phyloP scores from a whole-genome alignment of 2,329 filamentous ascomycete genomes.

The Aureobasidium melanogenum region DNA sequence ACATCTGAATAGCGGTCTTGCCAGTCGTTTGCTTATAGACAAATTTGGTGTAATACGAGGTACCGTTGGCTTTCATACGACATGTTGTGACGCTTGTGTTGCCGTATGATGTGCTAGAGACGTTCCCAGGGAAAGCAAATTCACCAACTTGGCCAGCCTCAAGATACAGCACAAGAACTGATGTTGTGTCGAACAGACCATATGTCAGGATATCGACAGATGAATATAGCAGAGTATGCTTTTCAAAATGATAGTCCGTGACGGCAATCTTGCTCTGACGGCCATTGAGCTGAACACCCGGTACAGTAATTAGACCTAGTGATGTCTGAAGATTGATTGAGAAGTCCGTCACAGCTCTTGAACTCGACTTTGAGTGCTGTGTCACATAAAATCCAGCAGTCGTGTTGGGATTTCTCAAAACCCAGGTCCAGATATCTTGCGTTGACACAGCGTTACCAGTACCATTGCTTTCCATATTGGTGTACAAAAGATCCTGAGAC shows the following conservation, averaged over 20 bases:
- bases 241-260: conserved; percentile 50
- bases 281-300: conserved; percentile 50
- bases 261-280: conserved; percentile 55
- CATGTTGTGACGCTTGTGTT: conserved; percentile 13
- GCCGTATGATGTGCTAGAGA: conserved; percentile 9
- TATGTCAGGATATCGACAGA: conserved; percentile 47
- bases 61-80: not conserved
- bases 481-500: conserved; percentile 49
- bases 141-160: conserved; percentile 16
- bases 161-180: conserved; percentile 15
- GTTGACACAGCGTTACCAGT: conserved; percentile 40
- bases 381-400: conserved; percentile 52
- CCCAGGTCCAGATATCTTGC: conserved; percentile 42
- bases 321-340: conserved; percentile 49
- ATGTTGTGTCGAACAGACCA: conserved; percentile 25
- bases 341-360: conserved; percentile 44
- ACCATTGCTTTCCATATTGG: conserved; percentile 41
- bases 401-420: conserved; percentile 51
- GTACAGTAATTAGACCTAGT: conserved; percentile 45
- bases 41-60: conserved; percentile 7
- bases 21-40: conserved; percentile 10
- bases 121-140: conserved; percentile 15
- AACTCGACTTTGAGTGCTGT: conserved; percentile 46
- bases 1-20: conserved; percentile 36
- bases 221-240: conserved; percentile 45